A percentile compares a stretch with the other conserved stretches of the same genome.
Evolutionary conservation across 2,329 filamentous ascomycete genomes (phyloP).

Genomic region (Ploettnerulaceae sp.): DNA sequence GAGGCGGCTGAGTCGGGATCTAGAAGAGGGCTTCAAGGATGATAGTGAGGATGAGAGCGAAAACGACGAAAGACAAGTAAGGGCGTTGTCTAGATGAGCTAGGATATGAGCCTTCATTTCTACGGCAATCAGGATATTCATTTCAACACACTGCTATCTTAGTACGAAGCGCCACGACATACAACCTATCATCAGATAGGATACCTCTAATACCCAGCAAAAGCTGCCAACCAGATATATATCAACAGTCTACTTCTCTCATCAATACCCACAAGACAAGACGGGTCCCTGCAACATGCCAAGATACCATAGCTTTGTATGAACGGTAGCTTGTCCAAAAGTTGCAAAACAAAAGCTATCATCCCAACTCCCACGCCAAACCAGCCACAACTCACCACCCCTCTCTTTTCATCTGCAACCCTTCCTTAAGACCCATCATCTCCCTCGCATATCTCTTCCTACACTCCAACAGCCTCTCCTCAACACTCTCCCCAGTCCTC

Average conservation of each 20-base stretch:
- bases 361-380: neutral
- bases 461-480: slow-evolving; percentile 18
- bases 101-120: neutral
- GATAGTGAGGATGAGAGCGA: slow-evolving; percentile 59
- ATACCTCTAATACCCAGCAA: no score
- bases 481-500: slow-evolving; percentile 11
- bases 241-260: no score
- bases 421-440: slow-evolving; percentile 17
- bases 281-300: neutral
- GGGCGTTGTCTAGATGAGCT: slow-evolving; percentile 13
- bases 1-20: slow-evolving; percentile 68
- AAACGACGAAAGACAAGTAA: slow-evolving; percentile 6
- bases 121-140: neutral
- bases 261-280: no score
- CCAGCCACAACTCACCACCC: slow-evolving; percentile 16
- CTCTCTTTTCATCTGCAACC: slow-evolving; percentile 29
- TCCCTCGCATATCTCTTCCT: slow-evolving; percentile 20
- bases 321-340: neutral
- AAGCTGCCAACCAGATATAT: no score
- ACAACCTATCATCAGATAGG: neutral
- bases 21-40: slow-evolving; percentile 72
- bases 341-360: neutral
- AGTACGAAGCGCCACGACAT: neutral
- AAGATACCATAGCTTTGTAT: no score
- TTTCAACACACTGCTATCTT: no score